Evolutionary conservation across 1,139 yeast species (phyloP).

Genomic region (Arxiozyma slooffiae): DNA sequence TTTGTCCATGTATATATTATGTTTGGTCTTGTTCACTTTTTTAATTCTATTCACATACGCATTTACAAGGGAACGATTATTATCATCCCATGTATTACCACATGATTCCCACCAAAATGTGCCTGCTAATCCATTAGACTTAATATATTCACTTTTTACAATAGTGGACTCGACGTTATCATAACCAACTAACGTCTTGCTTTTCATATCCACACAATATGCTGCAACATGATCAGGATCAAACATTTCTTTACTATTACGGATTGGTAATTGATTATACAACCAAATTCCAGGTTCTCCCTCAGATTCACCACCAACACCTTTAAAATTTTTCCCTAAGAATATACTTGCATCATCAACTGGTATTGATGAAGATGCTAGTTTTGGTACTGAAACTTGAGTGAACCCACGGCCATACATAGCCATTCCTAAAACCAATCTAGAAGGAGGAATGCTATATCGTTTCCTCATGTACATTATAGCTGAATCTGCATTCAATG

Average conservation of each 20-base stretch:
- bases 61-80: constrained; percentile 34
- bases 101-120: constrained; percentile 94
- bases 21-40: neutral
- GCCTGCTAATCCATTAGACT: constrained; percentile 50
- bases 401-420: constrained; percentile 71
- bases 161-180: constrained; percentile 51
- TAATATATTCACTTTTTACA: constrained; percentile 53
- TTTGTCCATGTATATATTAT: constrained; percentile 15
- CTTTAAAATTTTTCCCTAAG: constrained; percentile 38
- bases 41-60: constrained; percentile 9
- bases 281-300: constrained; percentile 47
- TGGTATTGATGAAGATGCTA: constrained; percentile 25
- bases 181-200: constrained; percentile 45
- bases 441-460: constrained; percentile 38
- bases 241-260: constrained; percentile 37
- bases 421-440: constrained; percentile 81
- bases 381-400: constrained; percentile 17
- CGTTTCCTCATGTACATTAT: constrained; percentile 36
- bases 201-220: constrained; percentile 38
- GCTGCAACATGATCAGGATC: constrained; percentile 53
- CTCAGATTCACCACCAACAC: constrained; percentile 38
- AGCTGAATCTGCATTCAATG: constrained; percentile 41
- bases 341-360: constrained; percentile 9
- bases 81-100: constrained; percentile 44
- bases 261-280: constrained; percentile 44